phyloP scores from a whole-genome alignment of 305 asterid genomes.

The Euphrasia arctica region DNA sequence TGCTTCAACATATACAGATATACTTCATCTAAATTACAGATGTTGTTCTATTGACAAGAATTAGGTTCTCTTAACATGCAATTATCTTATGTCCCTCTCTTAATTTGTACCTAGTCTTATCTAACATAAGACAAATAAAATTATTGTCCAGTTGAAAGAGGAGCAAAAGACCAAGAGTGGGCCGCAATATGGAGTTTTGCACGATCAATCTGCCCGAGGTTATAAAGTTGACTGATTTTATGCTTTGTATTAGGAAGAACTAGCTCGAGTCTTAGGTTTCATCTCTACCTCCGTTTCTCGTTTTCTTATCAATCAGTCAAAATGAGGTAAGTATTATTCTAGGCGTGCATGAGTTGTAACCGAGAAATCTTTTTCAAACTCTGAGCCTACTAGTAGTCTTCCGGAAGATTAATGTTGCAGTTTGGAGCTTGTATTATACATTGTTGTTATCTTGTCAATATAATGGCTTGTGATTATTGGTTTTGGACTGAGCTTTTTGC shows the following conservation, averaged over 20 bases:
- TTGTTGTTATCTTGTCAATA: background rate
- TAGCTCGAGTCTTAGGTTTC: background rate
- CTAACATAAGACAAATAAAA: background rate
- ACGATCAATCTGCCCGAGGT: slow-evolving; percentile 34
- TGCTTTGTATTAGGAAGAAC: slow-evolving; percentile 19
- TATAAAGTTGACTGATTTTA: slow-evolving; percentile 47
- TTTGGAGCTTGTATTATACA: background rate
- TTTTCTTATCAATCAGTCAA: background rate
- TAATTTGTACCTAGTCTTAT: background rate
- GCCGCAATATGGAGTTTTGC: slow-evolving; percentile 26
- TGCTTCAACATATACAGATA: too few relatives aligned
- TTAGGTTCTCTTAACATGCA: too few relatives aligned
- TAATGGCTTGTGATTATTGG: background rate
- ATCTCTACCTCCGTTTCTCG: background rate
- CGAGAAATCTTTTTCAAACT: background rate
- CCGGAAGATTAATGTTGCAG: too few relatives aligned
- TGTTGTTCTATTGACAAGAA: too few relatives aligned
- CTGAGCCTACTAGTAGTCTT: too few relatives aligned
- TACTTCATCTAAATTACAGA: too few relatives aligned
- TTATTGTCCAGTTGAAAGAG: slow-evolving; percentile 49
- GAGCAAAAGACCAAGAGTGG: slow-evolving; percentile 38
- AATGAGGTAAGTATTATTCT: background rate
- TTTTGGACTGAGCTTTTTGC: slow-evolving; percentile 1
- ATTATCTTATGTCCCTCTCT: too few relatives aligned
- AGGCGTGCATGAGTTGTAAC: too few relatives aligned